Evolutionary conservation across 148 eudicot genomes (phyloP), one percentile per base, ranked within the genome.

Genomic region (Vaccinium vitisidaea): DNA sequence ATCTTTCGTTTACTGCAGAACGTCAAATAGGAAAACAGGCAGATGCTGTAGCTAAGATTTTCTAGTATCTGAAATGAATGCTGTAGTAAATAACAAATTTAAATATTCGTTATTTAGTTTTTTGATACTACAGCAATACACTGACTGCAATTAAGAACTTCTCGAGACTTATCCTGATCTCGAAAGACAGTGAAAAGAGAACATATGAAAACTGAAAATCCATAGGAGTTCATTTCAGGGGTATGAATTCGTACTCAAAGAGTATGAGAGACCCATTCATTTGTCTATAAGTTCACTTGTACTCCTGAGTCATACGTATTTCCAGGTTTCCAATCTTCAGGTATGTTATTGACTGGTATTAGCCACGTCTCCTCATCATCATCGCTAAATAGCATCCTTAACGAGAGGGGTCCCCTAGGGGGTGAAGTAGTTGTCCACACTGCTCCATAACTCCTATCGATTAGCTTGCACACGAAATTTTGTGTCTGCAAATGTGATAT

Each of bases 391-490:
- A 94, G 86, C 98, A 94, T 93, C 85, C 96, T 93, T 39, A 93
- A 61, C 0, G 90, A 83, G 78, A 93, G 84, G 1, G 94, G 91
- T 56, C 96, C 95, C 13, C 88, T 89, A 25, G 96, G 98, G 4
- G 96, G 93, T 59, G 96, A 81, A n/a, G 83, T 82, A 1, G 92
- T 90, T 53, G 96, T 88, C 96, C 96, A 95, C 49, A 93, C 96
- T 71, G 96, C 92, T 88, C 98, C 98, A 80, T 93, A 88, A 43
- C 84, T 89, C 80, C 98, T 88, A 21, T 92, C 92, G 69, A 95
- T 79, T 73, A 95, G 87, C 90, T 92, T 91, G 92, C 98, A 93
- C 86, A 74, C 86, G 58, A 89, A 90, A 84, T 83, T 92, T 75
- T 91, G 84, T 21, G 93, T 89, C 98, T 95, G 91, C 86, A 55